Evolutionary conservation across 2,329 filamentous ascomycete species (phyloP).

Genomic region (Paraphoma chrysanthemicola): DNA sequence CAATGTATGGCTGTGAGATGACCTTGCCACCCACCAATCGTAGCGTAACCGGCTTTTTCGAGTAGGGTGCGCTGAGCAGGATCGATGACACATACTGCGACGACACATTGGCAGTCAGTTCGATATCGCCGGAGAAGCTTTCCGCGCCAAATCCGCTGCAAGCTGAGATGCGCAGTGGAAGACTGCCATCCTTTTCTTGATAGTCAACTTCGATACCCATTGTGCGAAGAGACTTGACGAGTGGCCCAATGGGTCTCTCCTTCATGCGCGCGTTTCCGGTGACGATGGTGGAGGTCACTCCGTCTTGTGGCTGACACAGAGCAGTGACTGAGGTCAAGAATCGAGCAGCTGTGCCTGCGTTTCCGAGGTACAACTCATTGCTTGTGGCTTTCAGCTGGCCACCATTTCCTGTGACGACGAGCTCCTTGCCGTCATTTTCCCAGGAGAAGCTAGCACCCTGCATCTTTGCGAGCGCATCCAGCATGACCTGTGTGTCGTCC

Average conservation of each 20-base stretch:
- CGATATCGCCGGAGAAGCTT: constrained; percentile 75
- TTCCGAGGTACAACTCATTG: constrained; percentile 87
- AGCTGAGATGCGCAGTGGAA: constrained; percentile 83
- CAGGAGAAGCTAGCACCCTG: constrained; percentile 88
- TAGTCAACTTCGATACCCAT: constrained; percentile 92
- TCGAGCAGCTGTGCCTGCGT: constrained; percentile 93
- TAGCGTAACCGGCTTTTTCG: constrained; percentile 90
- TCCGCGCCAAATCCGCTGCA: constrained; percentile 67
- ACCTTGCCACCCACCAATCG: constrained; percentile 94
- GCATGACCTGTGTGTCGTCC: constrained; percentile 96
- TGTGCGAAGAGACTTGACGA: constrained; percentile 85
- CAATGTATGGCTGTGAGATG: constrained; percentile 95
- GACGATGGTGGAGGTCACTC: constrained; percentile 74
- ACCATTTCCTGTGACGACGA: constrained; percentile 90
- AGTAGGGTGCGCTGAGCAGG: constrained; percentile 95
- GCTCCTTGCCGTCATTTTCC: constrained; percentile 91
- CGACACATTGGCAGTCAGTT: constrained; percentile 92
- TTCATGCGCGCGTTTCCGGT: constrained; percentile 98
- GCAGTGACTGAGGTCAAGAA: constrained; percentile 93
- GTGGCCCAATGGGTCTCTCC: constrained; percentile 86
- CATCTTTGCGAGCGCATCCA: constrained; percentile 85
- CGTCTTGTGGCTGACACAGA: constrained; percentile 72
- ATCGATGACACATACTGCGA: constrained; percentile 99
- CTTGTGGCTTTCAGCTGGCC: constrained; percentile 79
- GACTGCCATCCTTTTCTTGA: constrained; percentile 79